Evolutionary conservation across 2,329 filamentous ascomycete genomes (phyloP).

Genomic region (Calonectria pseudoreteaudii): DNA sequence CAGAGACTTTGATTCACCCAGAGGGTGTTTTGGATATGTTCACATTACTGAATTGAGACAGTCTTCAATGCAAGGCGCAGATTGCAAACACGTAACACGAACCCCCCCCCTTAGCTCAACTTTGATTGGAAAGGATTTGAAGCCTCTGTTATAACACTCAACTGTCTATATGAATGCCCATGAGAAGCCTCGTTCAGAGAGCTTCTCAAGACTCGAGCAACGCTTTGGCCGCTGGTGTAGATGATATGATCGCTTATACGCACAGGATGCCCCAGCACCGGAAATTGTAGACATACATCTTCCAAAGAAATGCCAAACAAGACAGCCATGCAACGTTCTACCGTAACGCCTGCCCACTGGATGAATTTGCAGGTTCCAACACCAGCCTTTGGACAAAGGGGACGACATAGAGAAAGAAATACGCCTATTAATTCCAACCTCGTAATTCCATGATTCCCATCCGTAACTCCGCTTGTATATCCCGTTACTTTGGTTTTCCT

Average conservation of each 20-base stretch:
- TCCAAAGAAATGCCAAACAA: conserved; percentile 1
- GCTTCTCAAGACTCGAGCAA: conserved; percentile 13
- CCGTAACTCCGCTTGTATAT: conserved; percentile 10
- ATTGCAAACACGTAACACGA: background rate
- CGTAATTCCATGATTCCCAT: conserved; percentile 3
- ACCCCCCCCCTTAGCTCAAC: too few relatives aligned
- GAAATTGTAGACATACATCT: conserved; percentile 6
- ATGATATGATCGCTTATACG: conserved; percentile 21
- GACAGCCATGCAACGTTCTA: conserved; percentile 35
- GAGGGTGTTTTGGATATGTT: background rate
- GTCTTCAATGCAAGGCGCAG: background rate
- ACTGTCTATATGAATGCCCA: conserved; percentile 34
- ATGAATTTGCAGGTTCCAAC: background rate
- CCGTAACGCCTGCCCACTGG: conserved; percentile 33
- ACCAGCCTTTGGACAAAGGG: background rate
- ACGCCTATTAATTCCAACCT: background rate
- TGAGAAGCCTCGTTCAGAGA: conserved; percentile 14
- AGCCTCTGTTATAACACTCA: conserved; percentile 24
- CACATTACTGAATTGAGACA: background rate
- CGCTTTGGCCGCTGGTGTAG: conserved; percentile 16
- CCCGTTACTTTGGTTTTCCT: background rate
- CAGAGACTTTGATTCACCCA: background rate
- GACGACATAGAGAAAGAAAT: conserved; percentile 9
- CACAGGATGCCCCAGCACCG: conserved; percentile 21
- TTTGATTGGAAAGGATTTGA: conserved; percentile 12